These are phyloP conservation scores for Collybia sp. DNA, from an alignment of 768 basidiomycete species.

Conservation along the genomic window DNA sequence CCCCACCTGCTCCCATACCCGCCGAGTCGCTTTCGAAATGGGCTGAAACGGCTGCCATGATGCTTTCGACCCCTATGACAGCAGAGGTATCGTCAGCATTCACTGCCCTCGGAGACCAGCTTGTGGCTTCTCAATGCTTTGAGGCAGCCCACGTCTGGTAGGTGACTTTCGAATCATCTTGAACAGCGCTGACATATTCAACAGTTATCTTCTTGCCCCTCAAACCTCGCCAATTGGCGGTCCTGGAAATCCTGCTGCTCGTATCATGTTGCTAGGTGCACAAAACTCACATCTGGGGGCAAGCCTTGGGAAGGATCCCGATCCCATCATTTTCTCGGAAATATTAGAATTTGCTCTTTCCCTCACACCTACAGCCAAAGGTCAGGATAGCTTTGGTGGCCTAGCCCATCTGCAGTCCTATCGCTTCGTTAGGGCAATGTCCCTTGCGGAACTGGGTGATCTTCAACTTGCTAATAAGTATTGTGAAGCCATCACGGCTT, in stretches of 20 bases:
- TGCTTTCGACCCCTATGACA: constrained; percentile 65
- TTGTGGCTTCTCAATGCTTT: constrained; percentile 64
- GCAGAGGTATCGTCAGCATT: constrained; percentile 71
- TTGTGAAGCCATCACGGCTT: constrained; percentile 81
- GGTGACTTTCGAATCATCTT: constrained; percentile 17
- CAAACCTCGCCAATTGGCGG: constrained; percentile 75
- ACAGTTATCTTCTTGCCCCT: constrained; percentile 82
- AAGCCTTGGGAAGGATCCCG: constrained; percentile 58
- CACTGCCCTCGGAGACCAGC: constrained; percentile 79
- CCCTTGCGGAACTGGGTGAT: constrained; percentile 80
- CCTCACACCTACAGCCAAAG: constrained; percentile 65
- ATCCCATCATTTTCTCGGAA: constrained; percentile 83
- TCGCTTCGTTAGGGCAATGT: constrained; percentile 71
- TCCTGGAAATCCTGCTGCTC: constrained; percentile 58
- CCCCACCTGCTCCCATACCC: constrained; percentile 45
- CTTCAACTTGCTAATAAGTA: constrained; percentile 81
- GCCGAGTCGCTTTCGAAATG: constrained; percentile 66
- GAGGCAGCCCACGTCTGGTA: constrained; percentile 94
- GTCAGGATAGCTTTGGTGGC: constrained; percentile 82
- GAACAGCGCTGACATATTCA: constrained; percentile 8
- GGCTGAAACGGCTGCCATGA: constrained; percentile 83
- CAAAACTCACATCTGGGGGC: constrained; percentile 48
- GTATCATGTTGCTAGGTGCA: constrained; percentile 72
- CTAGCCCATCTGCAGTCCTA: constrained; percentile 86
- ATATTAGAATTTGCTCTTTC: constrained; percentile 89